Base-by-base conservation (phyloP, 371 early-diverging fungal genomes). In the Mucor racemosus region DNA sequence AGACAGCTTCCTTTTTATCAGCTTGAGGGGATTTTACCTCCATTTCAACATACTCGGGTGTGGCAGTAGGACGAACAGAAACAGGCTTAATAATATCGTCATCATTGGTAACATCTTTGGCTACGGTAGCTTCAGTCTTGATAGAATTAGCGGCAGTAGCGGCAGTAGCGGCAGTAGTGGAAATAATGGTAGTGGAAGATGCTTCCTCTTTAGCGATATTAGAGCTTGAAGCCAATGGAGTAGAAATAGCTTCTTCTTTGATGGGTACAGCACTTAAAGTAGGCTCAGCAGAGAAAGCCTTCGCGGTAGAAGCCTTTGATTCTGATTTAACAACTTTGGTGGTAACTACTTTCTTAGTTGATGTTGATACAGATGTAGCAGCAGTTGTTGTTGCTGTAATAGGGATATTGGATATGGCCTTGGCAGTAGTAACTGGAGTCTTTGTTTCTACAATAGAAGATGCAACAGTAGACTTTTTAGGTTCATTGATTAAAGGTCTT, bases 1-100 rank as follows among this genome's bases (percentile, higher is more conserved):
- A 61, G 15, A 61, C 48, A 48, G 61, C 61, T 19, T 61, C 61
- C 13, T 46, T 46, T 19, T 48, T 48, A 4, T 61, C 38, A 36
- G 50, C 19, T 17, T 61, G 48, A 38, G 61, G 61, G 15, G 61
- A 19, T 10, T 33, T 19, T n/a, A 38, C 35, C 7, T 33, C n/a
- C 35, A 38, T 35, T 17, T 38, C 58, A 35, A 38, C n/a, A 19
- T 48, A 50, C 17, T 17, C 50, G 19, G 48, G 33, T 13, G 61
- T 46, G 11, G 35, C 21, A 5, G 35, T 36, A 21, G 61, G 61
- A 1, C 35, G 46, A 9, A 61, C 50, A 36, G 61, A 61, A 35
- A 21, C 42, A 1, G 17, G 46, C 19, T 61, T 46, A 4, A 46
- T 19, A 19, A 61, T 38, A 36, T 48, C 50, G 5, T 61, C 21